Base-by-base conservation (phyloP, 495 filamentous ascomycete genomes). In the Cenococcum geophilum region DNA sequence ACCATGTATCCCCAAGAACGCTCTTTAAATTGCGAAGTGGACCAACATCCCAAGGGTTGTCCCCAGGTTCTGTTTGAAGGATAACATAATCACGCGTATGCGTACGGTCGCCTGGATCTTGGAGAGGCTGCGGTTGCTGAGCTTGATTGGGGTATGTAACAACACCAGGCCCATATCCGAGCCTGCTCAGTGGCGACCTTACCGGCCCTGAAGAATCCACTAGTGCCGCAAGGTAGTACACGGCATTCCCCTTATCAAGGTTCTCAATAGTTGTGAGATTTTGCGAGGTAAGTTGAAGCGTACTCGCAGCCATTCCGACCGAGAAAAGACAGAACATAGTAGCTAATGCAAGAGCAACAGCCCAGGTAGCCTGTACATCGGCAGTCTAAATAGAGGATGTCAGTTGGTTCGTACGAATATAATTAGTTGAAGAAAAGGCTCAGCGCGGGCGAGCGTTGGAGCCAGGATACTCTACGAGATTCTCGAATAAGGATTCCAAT, bases 231-330 rank as follows among this genome's bases (percentile, higher is more conserved):
- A 67, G 61, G 18, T 56, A 42, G 27, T 62, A 86, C 18, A 88
- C 82, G 37, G 80, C 80, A 22, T 75, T 79, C 22, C 76, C 80
- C 43, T 78, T 78, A 37, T 79, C 81, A 20, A 96, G 72, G 56
- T 84, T 84, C 69, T 97, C 92, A 37, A 97, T 83, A 11, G 91
- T 95, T 0, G 89, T 92, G 45, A 86, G 76, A 66, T 96, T 97
- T 22, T 78, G 60, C 47, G 83, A 66, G 55, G 86, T 81, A 59
- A 91, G 82, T 64, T 89, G 84, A 8, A 86, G 61, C 0, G 89
- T 88, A 32, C 81, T 91, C 16, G 77, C 61, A 6, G 83, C 79
- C 91, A 96, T 95, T n/a, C 85, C 81, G 47, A 76, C 73, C n/a
- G 85, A 78, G 72, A 97, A 95, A 20, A 93, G 68, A 27, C 80